These are phyloP conservation scores for Phytophthora foliorum DNA, from an alignment of 352 stramenopile genomes.

Conservation along the genomic window DNA sequence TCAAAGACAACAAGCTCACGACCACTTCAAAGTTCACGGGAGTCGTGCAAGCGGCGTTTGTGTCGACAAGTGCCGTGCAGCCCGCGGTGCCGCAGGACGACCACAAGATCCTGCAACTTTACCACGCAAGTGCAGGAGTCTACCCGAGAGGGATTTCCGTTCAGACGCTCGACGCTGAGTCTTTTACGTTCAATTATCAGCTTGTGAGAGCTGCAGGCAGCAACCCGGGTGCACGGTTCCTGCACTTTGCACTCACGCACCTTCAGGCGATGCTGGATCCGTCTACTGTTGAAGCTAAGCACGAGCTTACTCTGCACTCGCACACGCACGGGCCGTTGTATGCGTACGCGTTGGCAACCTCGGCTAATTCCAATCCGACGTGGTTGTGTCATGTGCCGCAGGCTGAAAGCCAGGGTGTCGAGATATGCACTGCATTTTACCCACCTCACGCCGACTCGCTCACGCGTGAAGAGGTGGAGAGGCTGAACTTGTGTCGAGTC, in stretches of 20 bases:
- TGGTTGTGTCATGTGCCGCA: constrained; percentile 66
- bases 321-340: constrained; percentile 79
- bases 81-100: constrained; percentile 31
- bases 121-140: constrained; percentile 64
- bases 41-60: constrained; percentile 71
- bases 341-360: constrained; percentile 52
- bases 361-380: constrained; percentile 24
- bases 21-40: constrained; percentile 65
- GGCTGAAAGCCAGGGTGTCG: constrained; percentile 48
- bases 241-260: constrained; percentile 81
- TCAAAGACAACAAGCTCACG: constrained; percentile 63
- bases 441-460: constrained; percentile 41
- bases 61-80: constrained; percentile 53
- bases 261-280: constrained; percentile 64
- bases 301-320: constrained; percentile 70
- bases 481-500: constrained; percentile 50
- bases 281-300: constrained; percentile 45
- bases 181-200: constrained; percentile 74
- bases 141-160: constrained; percentile 44
- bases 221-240: constrained; percentile 43
- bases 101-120: constrained; percentile 63
- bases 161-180: constrained; percentile 39
- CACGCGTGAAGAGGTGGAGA: constrained; percentile 45
- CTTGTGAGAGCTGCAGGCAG: constrained; percentile 38
- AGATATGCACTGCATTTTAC: constrained; percentile 63